A percentile compares a stretch with the other conserved stretches of the same genome.
Evolutionary conservation across 1,284 basidiomycete species (phyloP).

Genomic region (Rhodotorula sp.): DNA sequence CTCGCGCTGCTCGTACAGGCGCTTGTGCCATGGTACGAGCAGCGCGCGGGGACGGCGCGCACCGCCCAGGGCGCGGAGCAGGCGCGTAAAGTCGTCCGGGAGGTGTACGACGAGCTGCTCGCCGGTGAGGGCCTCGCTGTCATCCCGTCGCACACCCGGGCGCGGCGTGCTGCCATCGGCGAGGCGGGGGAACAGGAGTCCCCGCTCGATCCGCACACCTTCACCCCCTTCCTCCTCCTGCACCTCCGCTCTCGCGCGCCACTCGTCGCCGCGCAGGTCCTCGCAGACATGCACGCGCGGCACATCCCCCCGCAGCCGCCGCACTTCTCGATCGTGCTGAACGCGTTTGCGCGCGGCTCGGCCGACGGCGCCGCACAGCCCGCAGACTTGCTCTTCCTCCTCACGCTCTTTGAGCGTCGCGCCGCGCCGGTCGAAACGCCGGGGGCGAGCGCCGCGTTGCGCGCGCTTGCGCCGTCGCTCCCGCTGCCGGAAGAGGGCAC

Average conservation of each 20-base stretch:
- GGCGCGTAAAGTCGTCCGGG: neutral
- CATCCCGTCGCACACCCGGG: neutral
- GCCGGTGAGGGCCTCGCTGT: neutral
- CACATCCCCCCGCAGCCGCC: constrained; percentile 3
- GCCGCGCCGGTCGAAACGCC: neutral
- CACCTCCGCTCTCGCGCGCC: neutral
- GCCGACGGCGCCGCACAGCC: neutral
- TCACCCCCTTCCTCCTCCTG: constrained; percentile 16
- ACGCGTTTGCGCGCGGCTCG: constrained; percentile 6
- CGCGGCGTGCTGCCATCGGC: neutral
- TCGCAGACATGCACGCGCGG: constrained; percentile 5
- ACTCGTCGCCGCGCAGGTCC: neutral
- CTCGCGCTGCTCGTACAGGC: constrained; percentile 23
- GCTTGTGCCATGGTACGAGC: constrained; percentile 5
- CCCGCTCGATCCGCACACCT: constrained; percentile 18
- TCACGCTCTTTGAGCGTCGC: neutral
- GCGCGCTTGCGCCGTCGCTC: neutral
- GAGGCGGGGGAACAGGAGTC: neutral
- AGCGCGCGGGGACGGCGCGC: neutral
- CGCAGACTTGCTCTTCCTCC: constrained; percentile 7
- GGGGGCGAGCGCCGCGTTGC: neutral
- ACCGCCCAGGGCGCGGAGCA: neutral
- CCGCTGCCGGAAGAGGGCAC: neutral
- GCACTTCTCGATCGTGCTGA: constrained; percentile 19
- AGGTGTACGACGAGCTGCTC: constrained; percentile 2